Conservation (phyloP, 257 asterid genomes). For the Phtheirospermum japonicum region DNA sequence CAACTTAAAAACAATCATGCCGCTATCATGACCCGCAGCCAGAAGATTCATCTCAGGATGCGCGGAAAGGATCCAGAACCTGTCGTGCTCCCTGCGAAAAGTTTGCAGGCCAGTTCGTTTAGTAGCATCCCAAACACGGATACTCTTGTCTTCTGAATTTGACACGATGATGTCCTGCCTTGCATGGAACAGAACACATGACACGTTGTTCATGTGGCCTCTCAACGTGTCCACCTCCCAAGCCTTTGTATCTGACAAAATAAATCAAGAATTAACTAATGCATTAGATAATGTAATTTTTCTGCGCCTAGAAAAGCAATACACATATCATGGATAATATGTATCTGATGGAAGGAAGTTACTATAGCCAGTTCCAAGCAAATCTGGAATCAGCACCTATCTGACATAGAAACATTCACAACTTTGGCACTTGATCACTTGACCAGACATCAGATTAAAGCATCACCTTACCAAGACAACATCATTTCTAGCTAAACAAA, state of each 20-base stretch:
- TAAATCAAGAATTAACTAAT: slow-evolving; percentile 2
- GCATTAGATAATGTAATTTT: slow-evolving; percentile 10
- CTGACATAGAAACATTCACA: neutral
- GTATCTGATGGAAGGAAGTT: slow-evolving; percentile 8
- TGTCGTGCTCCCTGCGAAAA: slow-evolving; percentile 91
- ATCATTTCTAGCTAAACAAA: slow-evolving; percentile 5
- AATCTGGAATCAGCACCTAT: neutral
- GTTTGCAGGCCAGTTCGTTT: slow-evolving; percentile 95
- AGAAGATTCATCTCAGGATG: slow-evolving; percentile 99
- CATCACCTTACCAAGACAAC: neutral
- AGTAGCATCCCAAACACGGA: slow-evolving; percentile 98
- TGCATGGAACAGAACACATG: slow-evolving; percentile 83
- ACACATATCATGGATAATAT: slow-evolving; percentile 13
- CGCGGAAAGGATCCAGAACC: slow-evolving; percentile 93
- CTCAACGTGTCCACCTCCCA: slow-evolving; percentile 99
- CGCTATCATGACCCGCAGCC: slow-evolving; percentile 99
- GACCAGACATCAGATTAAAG: neutral
- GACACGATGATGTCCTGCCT: slow-evolving; percentile 93
- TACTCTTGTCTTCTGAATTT: slow-evolving; percentile 97
- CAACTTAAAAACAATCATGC: slow-evolving; percentile 91
- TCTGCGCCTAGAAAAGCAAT: slow-evolving; percentile 19
- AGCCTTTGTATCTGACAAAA: slow-evolving; percentile 83
- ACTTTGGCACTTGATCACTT: slow-evolving; percentile 2
- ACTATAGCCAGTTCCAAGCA: slow-evolving; percentile 8
- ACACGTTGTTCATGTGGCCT: slow-evolving; percentile 98